Evolutionary conservation across 306 rosid genomes (phyloP), one percentile per base, ranked within the genome.

Genomic region (Vigna reflexopilosa): DNA sequence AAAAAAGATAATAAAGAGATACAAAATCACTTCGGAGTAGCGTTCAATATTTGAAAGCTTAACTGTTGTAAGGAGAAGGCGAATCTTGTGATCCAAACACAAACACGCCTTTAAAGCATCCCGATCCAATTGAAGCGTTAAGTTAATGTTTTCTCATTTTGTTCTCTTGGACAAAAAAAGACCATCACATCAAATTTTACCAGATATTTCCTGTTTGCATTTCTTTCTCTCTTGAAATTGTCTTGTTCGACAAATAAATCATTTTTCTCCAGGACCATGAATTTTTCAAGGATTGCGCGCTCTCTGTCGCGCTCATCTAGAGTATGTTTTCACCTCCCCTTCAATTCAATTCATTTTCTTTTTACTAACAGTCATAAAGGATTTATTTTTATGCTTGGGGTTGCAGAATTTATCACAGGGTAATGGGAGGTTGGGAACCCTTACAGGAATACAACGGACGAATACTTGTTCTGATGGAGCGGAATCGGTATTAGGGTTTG

Each of bases 231-330:
- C 64, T 50, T 0, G 7, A n/a, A 9, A 26, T 22, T 6, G 42
- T 16, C 22, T 4, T 6, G 13, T 55, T 58, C 45, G 13, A 20
- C 24, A 7, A 24, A 68, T 52, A 30, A 20, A 67, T 6, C 36
- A 11, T 52, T 67, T 56, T 40, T 65, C 17, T 52, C 80, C 9
- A 64, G 83, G 64, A 85, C 36, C 56, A 93, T 93, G 98, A 83
- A 75, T 38, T 87, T 77, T 76, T 84, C 92, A 63, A 85, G 87
- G 64, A 81, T 93, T 73, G 88, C 86, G 38, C 97, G 92, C 65
- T 87, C 95, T 62, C 51, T 93, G 4, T 78, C 92, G 70, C 95
- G 92, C 16, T 91, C 95, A 54, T 87, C 95, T 51, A 75, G 72
- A 81, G 98, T 93, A 83, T 58, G 91, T 8, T 20, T 50, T 7